These are phyloP conservation scores for Tetracentron sinense DNA, from an alignment of 164 flowering plant genomes.

Conservation along the genomic window DNA sequence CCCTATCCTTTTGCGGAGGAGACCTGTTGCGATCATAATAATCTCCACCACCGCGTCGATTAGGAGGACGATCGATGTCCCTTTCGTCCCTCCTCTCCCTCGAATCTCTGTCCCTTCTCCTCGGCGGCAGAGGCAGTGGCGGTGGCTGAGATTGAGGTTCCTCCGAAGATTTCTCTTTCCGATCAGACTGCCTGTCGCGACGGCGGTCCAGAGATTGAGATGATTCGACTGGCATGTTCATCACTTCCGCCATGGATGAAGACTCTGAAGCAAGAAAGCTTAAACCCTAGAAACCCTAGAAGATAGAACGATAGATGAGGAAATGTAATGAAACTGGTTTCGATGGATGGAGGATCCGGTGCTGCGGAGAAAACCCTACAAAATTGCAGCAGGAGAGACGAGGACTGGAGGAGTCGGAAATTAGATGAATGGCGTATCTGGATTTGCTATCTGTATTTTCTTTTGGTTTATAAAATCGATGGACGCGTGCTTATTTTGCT, in stretches of 20 bases:
- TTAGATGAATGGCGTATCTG: too few relatives aligned
- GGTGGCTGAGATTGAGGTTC: constrained; percentile 26
- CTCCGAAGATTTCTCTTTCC: constrained; percentile 27
- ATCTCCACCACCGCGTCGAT: constrained; percentile 32
- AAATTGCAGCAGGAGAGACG: too few relatives aligned
- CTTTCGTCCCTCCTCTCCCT: constrained; percentile 50
- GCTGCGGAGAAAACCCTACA: too few relatives aligned
- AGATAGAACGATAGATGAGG: too few relatives aligned
- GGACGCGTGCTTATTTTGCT: too few relatives aligned
- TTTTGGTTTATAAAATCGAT: too few relatives aligned
- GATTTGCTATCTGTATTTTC: too few relatives aligned
- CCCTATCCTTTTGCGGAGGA: constrained; percentile 50
- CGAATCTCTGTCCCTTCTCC: constrained; percentile 46
- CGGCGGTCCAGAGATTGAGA: constrained; percentile 47
- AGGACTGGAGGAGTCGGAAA: too few relatives aligned
- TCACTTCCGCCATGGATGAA: constrained; percentile 67
- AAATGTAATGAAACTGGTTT: too few relatives aligned
- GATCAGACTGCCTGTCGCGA: constrained; percentile 32
- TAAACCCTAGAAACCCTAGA: constrained; percentile 14
- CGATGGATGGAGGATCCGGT: too few relatives aligned
- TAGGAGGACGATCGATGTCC: constrained; percentile 43
- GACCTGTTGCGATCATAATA: constrained; percentile 46
- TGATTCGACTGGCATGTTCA: constrained; percentile 57
- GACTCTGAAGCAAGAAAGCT: background rate
- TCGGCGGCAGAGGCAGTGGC: constrained; percentile 26